Base-by-base conservation (phyloP, 2,329 filamentous ascomycete genomes). In the Hypoxylon sp. region DNA sequence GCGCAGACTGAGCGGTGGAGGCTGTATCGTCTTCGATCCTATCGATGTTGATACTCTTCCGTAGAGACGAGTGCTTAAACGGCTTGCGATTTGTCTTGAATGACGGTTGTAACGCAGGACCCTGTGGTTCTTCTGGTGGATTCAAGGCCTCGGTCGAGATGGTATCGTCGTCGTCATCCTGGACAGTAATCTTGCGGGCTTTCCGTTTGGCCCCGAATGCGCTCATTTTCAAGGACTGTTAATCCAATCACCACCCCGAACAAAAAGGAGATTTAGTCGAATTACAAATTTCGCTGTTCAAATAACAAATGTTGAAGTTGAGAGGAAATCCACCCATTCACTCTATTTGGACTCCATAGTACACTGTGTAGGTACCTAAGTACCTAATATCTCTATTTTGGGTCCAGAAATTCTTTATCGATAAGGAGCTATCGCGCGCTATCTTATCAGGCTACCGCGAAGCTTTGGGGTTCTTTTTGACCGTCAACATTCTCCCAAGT, bases 101-200 rank as follows among this genome's bases (percentile, higher is more conserved):
- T 0, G 79, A 72, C 11, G 79, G 80, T 65, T 80, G 82, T 31
- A 79, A 72, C 2, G 79, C 65, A 31, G 77, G 72, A 62, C 81
- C 81, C 78, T 78, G 76, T 2, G 69, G 37, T 63, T 75, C 74
- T 50, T 74, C 71, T 30, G 73, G 72, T 14, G 75, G 73, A 17
- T 77, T 77, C 31, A 75, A 58, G 3, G 73, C 71, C 46, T 72
- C 70, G 48, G 70, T 40, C 14, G 70, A 56, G 13, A 63, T 42
- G 20, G 61, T 55, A 53, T 68, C 66, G 33, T 77, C 77, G 42
- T 83, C 82, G 1, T 90, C 90, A 2, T 92, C 92, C 46, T 89
- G 85, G 0, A 89, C 84, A 51, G 89, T 91, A 73, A 97, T 92
- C 76, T 94, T 92, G 72, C 92, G 91, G 51, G 92, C 90, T 74